Base-by-base conservation (phyloP, 768 basidiomycete genomes). In the Leccinum longicurvipes region DNA sequence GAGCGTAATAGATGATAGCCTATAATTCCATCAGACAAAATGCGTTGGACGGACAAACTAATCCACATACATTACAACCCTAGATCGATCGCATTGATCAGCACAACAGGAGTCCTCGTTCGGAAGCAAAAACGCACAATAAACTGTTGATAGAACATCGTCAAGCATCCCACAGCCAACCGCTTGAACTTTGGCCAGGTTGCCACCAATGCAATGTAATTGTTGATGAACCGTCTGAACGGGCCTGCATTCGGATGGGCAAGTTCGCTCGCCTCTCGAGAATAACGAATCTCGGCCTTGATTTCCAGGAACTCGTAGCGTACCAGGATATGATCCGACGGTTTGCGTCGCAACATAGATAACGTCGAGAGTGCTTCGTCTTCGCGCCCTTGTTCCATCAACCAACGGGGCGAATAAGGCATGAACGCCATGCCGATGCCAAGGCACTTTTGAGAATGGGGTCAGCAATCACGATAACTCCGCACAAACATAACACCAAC, bases 401-500 rank as follows among this genome's bases (percentile, higher is more conserved):
- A 63, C 73, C 77, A 78, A 49, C 77, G 72, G 19, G 77, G 77
- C 19, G 77, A 77, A 51, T 72, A 76, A 21, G 76, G 76, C 62
- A 77, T 67, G 46, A 74, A 67, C 19, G 49, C 39, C 69, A 71
- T 71, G 34, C 69, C 69, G 29, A 71, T 49, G 7, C 64, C 69
- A 52, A 72, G 60, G n/a, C 63, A 65, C 71, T 70, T 50, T 55
- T 11, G 14, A 19, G 27, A 24, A 27, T 10, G 45, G 44, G 21
- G 12, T 64, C 48, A 56, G 11, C 19, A 29, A 45, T 11, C 11
- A 42, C 11, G 17, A 29, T 11, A 46, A 9, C 2, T 0, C 6
- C 2, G 2, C 39, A 67, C 56, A 60, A 29, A 63, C 9, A 5
- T 60, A 58, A 24, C 64, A 49, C 66, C 50, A 21, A 76, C 68